These are phyloP conservation scores for Senecio squalidus DNA, from an alignment of 140 eudicot species.

Conservation along the genomic window DNA sequence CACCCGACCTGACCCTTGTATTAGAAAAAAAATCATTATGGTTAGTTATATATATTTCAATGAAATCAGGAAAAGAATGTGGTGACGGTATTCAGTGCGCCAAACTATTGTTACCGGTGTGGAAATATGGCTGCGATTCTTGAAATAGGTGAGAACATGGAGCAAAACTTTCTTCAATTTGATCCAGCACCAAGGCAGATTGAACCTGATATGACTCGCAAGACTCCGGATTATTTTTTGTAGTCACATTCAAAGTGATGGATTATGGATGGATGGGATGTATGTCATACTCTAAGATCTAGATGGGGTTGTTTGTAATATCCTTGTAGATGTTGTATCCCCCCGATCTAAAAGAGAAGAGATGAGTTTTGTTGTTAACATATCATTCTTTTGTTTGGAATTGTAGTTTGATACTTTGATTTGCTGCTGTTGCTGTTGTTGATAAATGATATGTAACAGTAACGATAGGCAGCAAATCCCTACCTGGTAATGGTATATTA, in stretches of 20 bases:
- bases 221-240: constrained; percentile 78
- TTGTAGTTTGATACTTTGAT: constrained; percentile 18
- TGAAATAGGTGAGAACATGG: constrained; percentile 77
- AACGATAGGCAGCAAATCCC: constrained; percentile 30
- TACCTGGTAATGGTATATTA: constrained; percentile 20
- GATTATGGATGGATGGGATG: constrained; percentile 6
- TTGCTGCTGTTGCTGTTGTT: constrained; percentile 40
- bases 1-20: too few species aligned
- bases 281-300: background rate
- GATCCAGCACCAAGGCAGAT: constrained; percentile 79
- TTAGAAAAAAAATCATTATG: too few species aligned
- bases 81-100: constrained; percentile 69
- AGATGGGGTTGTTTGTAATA: constrained; percentile 38
- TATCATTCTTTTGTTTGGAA: constrained; percentile 62
- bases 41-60: too few species aligned
- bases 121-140: constrained; percentile 72
- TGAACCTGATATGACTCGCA: constrained; percentile 76
- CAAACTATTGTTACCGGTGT: constrained; percentile 56
- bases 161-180: constrained; percentile 70
- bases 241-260: too few species aligned
- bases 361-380: constrained; percentile 40
- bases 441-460: constrained; percentile 18
- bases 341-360: constrained; percentile 21
- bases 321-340: constrained; percentile 16
- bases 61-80: constrained; percentile 69